Percentiles rank a stretch among this genome's conserved stretches.
phyloP scores from a whole-genome alignment of 2,329 filamentous ascomycete species.

The Penicillium olsonii region DNA sequence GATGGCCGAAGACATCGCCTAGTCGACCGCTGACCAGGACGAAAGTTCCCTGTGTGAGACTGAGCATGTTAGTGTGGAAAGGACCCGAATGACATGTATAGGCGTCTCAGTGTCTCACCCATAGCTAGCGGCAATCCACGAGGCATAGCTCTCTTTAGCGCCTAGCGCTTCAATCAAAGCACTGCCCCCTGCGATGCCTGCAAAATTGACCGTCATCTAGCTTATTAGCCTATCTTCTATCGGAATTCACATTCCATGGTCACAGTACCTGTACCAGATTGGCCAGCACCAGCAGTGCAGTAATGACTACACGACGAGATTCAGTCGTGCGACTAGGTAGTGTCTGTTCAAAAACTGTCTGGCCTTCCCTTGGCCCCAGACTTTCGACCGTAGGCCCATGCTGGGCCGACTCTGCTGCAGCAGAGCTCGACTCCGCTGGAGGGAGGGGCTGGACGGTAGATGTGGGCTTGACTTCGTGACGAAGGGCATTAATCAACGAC shows the following conservation, averaged over 20 bases:
- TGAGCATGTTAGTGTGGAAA: constrained; percentile 19
- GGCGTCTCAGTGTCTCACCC: constrained; percentile 20
- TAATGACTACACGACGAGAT: constrained; percentile 20
- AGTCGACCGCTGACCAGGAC: constrained; percentile 59
- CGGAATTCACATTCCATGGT: background rate
- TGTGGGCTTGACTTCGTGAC: background rate
- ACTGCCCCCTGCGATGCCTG: constrained; percentile 27
- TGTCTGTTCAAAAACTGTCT: constrained; percentile 23
- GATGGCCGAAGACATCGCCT: constrained; percentile 61
- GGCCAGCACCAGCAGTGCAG: constrained; percentile 23
- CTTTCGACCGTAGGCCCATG: background rate
- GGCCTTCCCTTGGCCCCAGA: constrained; percentile 1
- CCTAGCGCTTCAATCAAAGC: constrained; percentile 21
- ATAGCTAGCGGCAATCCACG: constrained; percentile 32
- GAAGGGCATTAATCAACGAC: constrained; percentile 1
- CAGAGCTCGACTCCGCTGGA: background rate
- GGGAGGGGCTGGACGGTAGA: background rate
- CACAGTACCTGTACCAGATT: constrained; percentile 30
- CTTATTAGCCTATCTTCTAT: background rate
- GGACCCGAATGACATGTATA: background rate
- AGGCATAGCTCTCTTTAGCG: constrained; percentile 22
- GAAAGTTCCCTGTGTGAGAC: constrained; percentile 58
- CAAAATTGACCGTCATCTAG: constrained; percentile 32
- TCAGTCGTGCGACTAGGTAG: constrained; percentile 15
- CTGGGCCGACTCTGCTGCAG: background rate